A percentile compares a stretch with the other conserved stretches of the same genome.
Conservation (phyloP, 257 asterid species). For the Nemophila menziesii region DNA sequence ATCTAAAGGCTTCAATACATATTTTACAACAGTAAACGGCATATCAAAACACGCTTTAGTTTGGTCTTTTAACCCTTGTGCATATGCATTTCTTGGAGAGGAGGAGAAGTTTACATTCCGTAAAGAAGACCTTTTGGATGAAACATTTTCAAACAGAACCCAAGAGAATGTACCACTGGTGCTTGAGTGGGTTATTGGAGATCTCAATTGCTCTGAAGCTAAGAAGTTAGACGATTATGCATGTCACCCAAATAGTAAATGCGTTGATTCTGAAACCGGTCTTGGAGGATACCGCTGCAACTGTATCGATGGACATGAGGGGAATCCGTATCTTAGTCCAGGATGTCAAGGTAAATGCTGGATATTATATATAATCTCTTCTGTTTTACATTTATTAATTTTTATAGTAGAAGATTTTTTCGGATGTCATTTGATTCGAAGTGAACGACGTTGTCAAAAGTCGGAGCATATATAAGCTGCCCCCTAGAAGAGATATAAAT, state of each 20-base stretch:
- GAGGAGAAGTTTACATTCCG: constrained; percentile 23
- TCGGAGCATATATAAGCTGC: no score
- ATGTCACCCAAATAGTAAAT: constrained; percentile 26
- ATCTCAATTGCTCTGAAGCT: constrained; percentile 26
- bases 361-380: no score
- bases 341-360: constrained; percentile 28
- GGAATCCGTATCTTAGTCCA: constrained; percentile 41
- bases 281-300: constrained; percentile 43
- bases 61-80: constrained; percentile 29
- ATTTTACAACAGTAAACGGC: not conserved
- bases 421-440: no score
- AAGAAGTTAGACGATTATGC: constrained; percentile 12
- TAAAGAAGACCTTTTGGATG: constrained; percentile 18
- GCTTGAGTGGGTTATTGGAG: constrained; percentile 60
- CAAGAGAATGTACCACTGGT: constrained; percentile 27
- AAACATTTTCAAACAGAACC: constrained; percentile 18
- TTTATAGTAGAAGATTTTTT: no score
- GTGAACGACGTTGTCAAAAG: no score
- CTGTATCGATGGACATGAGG: constrained; percentile 39
- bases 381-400: no score
- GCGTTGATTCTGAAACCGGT: constrained; percentile 34
- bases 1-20: constrained; percentile 35
- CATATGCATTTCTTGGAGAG: constrained; percentile 43
- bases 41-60: constrained; percentile 3
- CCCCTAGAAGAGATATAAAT: no score